Conservation (phyloP, 2,329 filamentous ascomycete genomes). For the Tothia fuscella region DNA sequence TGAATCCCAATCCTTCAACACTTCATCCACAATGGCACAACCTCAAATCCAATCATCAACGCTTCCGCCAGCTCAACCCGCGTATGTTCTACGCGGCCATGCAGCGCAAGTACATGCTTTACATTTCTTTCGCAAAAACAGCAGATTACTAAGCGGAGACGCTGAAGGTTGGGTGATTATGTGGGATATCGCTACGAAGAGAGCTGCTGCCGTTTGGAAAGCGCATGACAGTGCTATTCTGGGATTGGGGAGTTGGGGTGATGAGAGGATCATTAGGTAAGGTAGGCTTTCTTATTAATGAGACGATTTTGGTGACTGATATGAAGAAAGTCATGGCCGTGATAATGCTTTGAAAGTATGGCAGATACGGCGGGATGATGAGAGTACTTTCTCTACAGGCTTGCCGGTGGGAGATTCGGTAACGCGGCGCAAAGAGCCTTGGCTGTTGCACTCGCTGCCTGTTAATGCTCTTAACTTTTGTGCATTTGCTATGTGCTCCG, state of each 20-base stretch:
- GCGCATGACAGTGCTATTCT: slow-evolving; percentile 71
- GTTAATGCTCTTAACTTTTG: slow-evolving; percentile 97
- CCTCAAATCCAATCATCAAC: slow-evolving; percentile 12
- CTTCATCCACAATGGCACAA: background rate
- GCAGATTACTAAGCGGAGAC: slow-evolving; percentile 73
- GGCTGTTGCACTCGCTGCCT: slow-evolving; percentile 70
- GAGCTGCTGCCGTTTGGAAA: slow-evolving; percentile 73
- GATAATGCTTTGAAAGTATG: slow-evolving; percentile 81
- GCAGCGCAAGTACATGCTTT: slow-evolving; percentile 66
- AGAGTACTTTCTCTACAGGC: slow-evolving; percentile 50
- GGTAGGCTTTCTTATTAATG: too few species aligned
- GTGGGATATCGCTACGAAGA: slow-evolving; percentile 75
- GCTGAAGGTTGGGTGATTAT: slow-evolving; percentile 78
- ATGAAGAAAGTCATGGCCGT: slow-evolving; percentile 60
- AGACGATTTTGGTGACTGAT: background rate
- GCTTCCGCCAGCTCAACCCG: slow-evolving; percentile 42
- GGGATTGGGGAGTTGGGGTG: slow-evolving; percentile 58
- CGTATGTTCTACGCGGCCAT: slow-evolving; percentile 76
- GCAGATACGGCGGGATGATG: slow-evolving; percentile 53
- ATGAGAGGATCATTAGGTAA: slow-evolving; percentile 72
- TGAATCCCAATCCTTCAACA: too few species aligned
- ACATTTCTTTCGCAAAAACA: slow-evolving; percentile 59
- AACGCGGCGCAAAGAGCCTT: slow-evolving; percentile 51
- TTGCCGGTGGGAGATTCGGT: slow-evolving; percentile 55
- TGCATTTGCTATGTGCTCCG: slow-evolving; percentile 56